Percentiles rank a stretch among this genome's conserved stretches.
Conservation (phyloP, 192 early-diverging fungal genomes). For the Rhizoclosmatium sp. region DNA sequence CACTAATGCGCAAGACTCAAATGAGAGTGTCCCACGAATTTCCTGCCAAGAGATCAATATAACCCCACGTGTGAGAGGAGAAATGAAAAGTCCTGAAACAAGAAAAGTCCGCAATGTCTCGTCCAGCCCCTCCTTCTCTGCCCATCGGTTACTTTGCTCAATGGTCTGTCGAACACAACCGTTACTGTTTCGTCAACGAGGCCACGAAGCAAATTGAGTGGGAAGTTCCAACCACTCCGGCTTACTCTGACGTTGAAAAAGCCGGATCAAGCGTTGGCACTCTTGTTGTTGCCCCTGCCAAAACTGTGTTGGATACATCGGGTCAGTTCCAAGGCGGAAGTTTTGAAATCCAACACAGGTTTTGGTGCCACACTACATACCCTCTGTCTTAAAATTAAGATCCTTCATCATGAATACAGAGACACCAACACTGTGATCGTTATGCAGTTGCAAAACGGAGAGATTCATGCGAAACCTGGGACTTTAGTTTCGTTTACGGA, state of each 20-base stretch:
- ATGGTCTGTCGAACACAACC: not conserved
- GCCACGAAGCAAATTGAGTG: not conserved
- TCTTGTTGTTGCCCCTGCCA: not conserved
- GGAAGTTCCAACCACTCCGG: not conserved
- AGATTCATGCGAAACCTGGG: slow-evolving; percentile 10
- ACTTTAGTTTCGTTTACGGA: not conserved
- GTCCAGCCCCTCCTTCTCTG: not conserved
- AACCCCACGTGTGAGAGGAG: too few species aligned
- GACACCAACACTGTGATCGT: slow-evolving; percentile 16
- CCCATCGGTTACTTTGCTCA: not conserved
- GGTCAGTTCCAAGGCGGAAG: slow-evolving; percentile 1
- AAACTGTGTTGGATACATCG: not conserved
- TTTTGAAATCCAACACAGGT: slow-evolving; percentile 9
- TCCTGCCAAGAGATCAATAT: too few species aligned
- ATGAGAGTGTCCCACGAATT: too few species aligned
- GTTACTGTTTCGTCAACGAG: not conserved
- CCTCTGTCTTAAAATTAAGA: too few species aligned
- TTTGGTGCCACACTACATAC: not conserved
- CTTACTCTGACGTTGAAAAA: not conserved
- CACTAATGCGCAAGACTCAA: too few species aligned
- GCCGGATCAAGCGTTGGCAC: not conserved
- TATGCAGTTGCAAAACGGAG: not conserved
- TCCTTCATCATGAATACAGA: not conserved
- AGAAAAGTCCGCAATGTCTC: not conserved
- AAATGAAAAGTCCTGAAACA: too few species aligned